Percentiles rank a stretch among this genome's conserved stretches.
phyloP scores from a whole-genome alignment of 768 basidiomycete species.

The Mycena epipterygia region DNA sequence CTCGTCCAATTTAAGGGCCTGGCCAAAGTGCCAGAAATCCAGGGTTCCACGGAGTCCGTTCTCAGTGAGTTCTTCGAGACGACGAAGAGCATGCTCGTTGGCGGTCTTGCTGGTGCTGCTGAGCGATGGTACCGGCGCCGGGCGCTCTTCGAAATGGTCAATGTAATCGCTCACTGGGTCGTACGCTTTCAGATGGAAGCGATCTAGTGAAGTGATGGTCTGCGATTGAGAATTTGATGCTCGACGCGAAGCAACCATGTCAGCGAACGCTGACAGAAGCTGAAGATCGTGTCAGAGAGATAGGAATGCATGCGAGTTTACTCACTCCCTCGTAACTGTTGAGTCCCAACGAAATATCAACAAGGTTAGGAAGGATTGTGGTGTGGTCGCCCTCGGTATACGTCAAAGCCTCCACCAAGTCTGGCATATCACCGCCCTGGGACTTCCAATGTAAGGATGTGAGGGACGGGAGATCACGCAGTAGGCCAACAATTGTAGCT shows the following conservation, averaged over 20 bases:
- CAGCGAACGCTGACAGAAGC: conserved; percentile 7
- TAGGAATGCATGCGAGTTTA: background rate
- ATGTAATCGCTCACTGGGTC: background rate
- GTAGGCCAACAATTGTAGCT: background rate
- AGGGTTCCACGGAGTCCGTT: background rate
- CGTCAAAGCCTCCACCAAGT: conserved; percentile 3
- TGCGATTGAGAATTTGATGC: too few species aligned
- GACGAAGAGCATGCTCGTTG: conserved; percentile 1
- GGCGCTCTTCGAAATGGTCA: background rate
- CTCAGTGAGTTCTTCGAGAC: background rate
- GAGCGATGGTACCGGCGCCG: background rate
- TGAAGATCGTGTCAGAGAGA: background rate
- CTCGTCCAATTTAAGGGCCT: background rate
- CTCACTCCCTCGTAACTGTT: background rate
- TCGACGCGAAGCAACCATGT: conserved; percentile 1
- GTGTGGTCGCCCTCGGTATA: background rate
- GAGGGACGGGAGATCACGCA: background rate
- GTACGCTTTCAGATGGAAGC: conserved; percentile 7
- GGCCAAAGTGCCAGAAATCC: background rate
- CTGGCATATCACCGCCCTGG: background rate
- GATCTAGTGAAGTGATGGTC: background rate
- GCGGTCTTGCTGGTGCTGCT: background rate
- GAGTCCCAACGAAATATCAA: background rate
- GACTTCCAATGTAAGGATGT: background rate
- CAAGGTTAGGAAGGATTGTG: background rate